phyloP scores from a whole-genome alignment of 2,329 filamentous ascomycete species.

The Neonectria coccinea region DNA sequence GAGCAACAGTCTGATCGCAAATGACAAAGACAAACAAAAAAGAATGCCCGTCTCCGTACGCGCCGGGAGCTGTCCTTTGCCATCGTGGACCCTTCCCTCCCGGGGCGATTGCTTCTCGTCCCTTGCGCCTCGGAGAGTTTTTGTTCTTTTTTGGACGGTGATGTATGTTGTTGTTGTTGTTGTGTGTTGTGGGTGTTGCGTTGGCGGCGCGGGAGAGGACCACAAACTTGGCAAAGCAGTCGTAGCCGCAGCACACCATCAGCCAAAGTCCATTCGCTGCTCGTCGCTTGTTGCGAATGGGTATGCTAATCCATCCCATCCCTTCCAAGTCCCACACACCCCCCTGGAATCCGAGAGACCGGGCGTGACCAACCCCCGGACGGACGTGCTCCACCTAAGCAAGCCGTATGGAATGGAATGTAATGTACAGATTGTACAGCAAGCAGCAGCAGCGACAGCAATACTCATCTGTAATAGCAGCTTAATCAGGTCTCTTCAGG shows the following conservation, averaged over 20 bases:
- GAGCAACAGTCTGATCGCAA: neutral
- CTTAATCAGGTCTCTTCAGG: neutral
- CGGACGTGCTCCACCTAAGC: neutral
- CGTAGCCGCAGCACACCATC: neutral
- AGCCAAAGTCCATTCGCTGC: neutral
- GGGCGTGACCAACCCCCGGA: neutral
- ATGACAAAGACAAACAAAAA: neutral
- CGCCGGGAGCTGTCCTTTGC: slow-evolving; percentile 2
- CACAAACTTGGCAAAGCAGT: neutral
- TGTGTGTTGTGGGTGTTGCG: neutral
- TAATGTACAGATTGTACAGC: no score
- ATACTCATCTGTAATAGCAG: no score
- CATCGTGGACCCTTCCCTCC: slow-evolving; percentile 24
- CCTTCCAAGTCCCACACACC: neutral
- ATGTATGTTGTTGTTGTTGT: neutral
- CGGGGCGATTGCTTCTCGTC: slow-evolving; percentile 39
- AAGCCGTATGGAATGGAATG: neutral
- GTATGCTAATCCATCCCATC: neutral
- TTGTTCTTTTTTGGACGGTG: neutral
- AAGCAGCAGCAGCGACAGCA: no score
- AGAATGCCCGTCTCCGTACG: neutral
- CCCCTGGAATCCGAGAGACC: slow-evolving; percentile 7
- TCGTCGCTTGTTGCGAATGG: neutral
- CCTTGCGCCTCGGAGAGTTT: slow-evolving; percentile 34
- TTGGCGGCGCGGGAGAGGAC: neutral